phyloP scores from a whole-genome alignment of 75 land plant genomes.

The Ceratopteris richardii region DNA sequence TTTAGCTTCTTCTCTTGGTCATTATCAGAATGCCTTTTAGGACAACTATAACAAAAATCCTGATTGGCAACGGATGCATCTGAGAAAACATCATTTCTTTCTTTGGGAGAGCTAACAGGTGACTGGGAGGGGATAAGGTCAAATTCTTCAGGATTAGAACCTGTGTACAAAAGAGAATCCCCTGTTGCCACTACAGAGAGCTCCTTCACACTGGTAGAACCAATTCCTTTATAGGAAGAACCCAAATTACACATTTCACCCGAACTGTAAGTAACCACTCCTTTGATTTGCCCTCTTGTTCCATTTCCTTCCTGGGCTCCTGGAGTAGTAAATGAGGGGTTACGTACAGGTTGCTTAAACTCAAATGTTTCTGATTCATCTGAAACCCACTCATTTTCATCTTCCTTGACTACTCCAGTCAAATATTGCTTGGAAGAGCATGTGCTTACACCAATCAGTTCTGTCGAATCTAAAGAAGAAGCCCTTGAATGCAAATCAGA shows the following conservation, averaged over 20 bases:
- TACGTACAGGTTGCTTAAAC: neutral
- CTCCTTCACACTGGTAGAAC: neutral
- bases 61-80: no score
- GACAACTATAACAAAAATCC: no score
- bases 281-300: neutral
- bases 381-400: neutral
- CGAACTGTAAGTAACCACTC: neutral
- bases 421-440: neutral
- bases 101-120: neutral
- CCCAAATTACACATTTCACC: no score
- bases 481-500: neutral
- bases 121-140: neutral
- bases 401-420: neutral
- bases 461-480: neutral
- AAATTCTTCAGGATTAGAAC: neutral
- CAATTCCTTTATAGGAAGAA: neutral
- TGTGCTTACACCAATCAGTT: neutral
- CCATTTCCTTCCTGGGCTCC: neutral
- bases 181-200: slow-evolving; percentile 2
- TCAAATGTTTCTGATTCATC: slow-evolving; percentile 1
- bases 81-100: no score
- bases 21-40: neutral
- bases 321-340: neutral
- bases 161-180: neutral
- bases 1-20: neutral